These are phyloP conservation scores for Populus trichocarpa DNA, from an alignment of 441 rosid species.

Conservation along the genomic window DNA sequence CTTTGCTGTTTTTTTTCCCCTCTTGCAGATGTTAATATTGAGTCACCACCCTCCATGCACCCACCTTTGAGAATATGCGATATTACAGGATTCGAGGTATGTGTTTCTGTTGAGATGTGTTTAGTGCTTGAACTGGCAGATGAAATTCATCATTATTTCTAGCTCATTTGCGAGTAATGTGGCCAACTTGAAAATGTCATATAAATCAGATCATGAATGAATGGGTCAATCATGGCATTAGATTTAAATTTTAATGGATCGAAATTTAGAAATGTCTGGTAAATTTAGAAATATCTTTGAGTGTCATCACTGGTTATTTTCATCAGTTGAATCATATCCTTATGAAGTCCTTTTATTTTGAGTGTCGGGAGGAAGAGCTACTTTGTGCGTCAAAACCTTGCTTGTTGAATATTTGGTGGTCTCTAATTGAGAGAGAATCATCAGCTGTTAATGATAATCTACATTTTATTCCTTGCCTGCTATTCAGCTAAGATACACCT, in stretches of 20 bases:
- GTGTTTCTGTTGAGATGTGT: background rate
- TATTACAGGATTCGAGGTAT: constrained; percentile 78
- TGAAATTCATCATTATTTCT: background rate
- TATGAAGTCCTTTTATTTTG: background rate
- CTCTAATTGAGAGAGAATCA: background rate
- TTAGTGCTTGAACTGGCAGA: background rate
- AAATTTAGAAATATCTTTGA: background rate
- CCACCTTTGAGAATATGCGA: constrained; percentile 82
- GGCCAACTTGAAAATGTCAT: background rate
- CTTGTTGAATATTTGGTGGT: background rate
- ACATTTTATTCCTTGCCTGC: background rate
- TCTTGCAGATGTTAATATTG: constrained; percentile 62
- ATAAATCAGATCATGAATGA: background rate
- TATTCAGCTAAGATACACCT: background rate
- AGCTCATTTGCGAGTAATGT: background rate
- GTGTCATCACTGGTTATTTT: background rate
- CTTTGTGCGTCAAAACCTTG: background rate
- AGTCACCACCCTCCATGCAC: constrained; percentile 78
- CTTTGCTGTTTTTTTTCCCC: background rate
- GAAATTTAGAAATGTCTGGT: background rate
- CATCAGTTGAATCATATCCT: background rate
- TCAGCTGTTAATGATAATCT: background rate
- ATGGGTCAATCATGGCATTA: background rate
- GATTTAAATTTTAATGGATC: background rate
- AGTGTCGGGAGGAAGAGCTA: background rate